phyloP scores from a whole-genome alignment of 1,284 basidiomycete species.

The Lentinula novae-zelandiae region DNA sequence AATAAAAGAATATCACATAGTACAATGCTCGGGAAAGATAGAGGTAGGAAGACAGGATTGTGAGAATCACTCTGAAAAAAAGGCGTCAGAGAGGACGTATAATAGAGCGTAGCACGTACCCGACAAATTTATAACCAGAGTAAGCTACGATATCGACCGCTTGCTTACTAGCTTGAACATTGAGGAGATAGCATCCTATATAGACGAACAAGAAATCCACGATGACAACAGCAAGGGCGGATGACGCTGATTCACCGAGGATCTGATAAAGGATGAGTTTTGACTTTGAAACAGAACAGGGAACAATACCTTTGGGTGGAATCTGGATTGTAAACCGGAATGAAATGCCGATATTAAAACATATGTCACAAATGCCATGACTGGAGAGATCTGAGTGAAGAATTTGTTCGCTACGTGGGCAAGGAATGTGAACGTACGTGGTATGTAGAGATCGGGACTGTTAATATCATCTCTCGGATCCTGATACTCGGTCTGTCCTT shows the following conservation, averaged over 20 bases:
- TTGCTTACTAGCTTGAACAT: constrained; percentile 73
- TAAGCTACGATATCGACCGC: constrained; percentile 78
- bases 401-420: constrained; percentile 5
- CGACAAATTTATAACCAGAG: constrained; percentile 97
- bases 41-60: constrained; percentile 61
- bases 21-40: constrained; percentile 64
- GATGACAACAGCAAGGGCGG: constrained; percentile 77
- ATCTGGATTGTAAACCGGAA: constrained; percentile 79
- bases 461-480: constrained; percentile 94
- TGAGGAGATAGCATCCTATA: constrained; percentile 87
- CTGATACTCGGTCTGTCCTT: constrained; percentile 77
- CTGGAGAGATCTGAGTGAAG: constrained; percentile 35
- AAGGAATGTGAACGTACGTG: constrained; percentile 51
- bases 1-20: constrained; percentile 75
- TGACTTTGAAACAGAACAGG: background rate
- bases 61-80: constrained; percentile 61
- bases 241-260: constrained; percentile 83
- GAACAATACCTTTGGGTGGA: constrained; percentile 77
- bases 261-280: constrained; percentile 43
- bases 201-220: constrained; percentile 89
- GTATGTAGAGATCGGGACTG: constrained; percentile 95
- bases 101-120: constrained; percentile 41
- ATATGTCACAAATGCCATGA: constrained; percentile 96
- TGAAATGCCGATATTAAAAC: constrained; percentile 85
- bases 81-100: background rate